Conservation (phyloP, 257 asterid species). For the Solanum neorickii region DNA sequence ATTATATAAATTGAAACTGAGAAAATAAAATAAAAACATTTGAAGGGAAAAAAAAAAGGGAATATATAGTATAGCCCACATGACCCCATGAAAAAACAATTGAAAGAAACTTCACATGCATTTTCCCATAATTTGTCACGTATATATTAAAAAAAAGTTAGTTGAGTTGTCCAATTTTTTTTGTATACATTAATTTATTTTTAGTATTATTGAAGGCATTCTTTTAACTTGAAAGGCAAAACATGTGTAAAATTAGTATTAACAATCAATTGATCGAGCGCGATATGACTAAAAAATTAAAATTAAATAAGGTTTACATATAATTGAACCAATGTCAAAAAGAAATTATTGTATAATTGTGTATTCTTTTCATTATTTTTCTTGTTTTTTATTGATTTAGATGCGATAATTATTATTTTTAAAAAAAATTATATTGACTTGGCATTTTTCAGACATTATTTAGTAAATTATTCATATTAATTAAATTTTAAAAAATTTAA, state of each 20-base stretch:
- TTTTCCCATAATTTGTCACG: not conserved
- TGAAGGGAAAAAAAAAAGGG: not conserved
- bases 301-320: not conserved
- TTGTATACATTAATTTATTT: not conserved
- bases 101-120: not conserved
- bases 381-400: not conserved
- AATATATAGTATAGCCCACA: not conserved
- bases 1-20: too few species aligned
- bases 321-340: not conserved
- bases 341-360: not conserved
- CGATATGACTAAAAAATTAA: not conserved
- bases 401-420: not conserved
- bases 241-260: not conserved
- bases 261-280: not conserved
- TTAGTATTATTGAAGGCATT: not conserved
- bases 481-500: not conserved
- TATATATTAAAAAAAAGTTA: not conserved
- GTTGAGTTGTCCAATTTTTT: not conserved
- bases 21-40: not conserved
- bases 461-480: not conserved
- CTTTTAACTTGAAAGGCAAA: not conserved
- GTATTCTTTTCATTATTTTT: not conserved
- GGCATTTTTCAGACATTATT: too few species aligned
- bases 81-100: not conserved
- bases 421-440: not conserved